phyloP scores from a whole-genome alignment of 2,329 filamentous ascomycete genomes.

The Trichophyton schoenleinii region DNA sequence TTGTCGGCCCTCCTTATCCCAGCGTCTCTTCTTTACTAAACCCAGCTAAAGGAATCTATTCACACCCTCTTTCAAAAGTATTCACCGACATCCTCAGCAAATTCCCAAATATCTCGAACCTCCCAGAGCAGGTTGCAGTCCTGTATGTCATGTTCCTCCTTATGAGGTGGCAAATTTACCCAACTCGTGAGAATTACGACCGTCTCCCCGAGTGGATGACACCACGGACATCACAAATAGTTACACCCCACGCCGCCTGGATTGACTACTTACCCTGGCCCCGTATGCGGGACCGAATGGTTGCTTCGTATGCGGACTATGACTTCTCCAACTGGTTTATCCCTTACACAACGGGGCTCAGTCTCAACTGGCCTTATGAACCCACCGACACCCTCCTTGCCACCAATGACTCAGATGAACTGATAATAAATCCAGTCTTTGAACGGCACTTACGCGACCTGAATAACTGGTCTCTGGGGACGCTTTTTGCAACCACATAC shows the following conservation, averaged over 20 bases:
- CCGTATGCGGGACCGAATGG: conserved; percentile 56
- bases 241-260: conserved; percentile 63
- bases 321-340: conserved; percentile 73
- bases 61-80: conserved; percentile 69
- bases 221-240: conserved; percentile 54
- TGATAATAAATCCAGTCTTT: conserved; percentile 76
- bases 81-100: conserved; percentile 74
- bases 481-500: conserved; percentile 52
- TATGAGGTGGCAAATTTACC: conserved; percentile 74
- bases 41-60: conserved; percentile 47
- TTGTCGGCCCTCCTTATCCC: conserved; percentile 67
- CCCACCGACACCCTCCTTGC: conserved; percentile 55
- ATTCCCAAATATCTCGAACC: conserved; percentile 65
- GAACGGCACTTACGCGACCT: conserved; percentile 63
- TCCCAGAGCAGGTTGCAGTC: conserved; percentile 71
- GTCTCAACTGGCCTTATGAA: conserved; percentile 75
- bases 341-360: conserved; percentile 63
- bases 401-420: conserved; percentile 42
- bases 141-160: conserved; percentile 78
- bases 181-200: conserved; percentile 66
- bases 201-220: conserved; percentile 61
- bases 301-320: conserved; percentile 43
- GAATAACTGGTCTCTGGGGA: conserved; percentile 71
- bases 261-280: conserved; percentile 74
- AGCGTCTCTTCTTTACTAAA: conserved; percentile 68